Base-by-base conservation (phyloP, 225 moss, liverwort and hornwort genomes). In the Pleurozium schreberi region DNA sequence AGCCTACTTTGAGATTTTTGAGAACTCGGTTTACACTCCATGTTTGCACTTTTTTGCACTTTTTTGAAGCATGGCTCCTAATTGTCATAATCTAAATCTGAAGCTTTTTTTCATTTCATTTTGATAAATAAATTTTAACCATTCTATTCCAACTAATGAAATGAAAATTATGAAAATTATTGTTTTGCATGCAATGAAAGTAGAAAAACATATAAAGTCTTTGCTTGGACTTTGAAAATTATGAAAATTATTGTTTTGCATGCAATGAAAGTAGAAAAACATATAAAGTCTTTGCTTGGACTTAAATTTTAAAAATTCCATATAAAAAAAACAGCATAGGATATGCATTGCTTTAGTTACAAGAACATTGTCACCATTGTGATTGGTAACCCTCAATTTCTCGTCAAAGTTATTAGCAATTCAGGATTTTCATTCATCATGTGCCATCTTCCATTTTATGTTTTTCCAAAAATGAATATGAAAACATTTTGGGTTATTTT, bases 311-410 rank as follows among this genome's bases (percentile, higher is more conserved):
- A 15, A 27, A 27, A 69, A 69, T 25, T 26, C 8, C 5, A 70
- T n/a, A 70, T 26, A 0, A 8, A 28, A 28, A 17, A 10, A 10
- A 0, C 5, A 18, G 31, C 2, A 6, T 16, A 17, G 7, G 18
- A 30, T 18, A 47, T 75, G 1, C 19, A 7, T 75, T 49, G 21
- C 5, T 50, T n/a, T n/a, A n/a, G n/a, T n/a, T 20, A 4, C 18
- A 3, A 13, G 2, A 34, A 8, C 21, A 34, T 75, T 52, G 3
- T 21, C 1, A 75, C 21, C 2, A 50, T 28, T 33, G 6, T 4
- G 1, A 21, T 52, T 13, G 34, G 21, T 33, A 52, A 52, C 5
- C 14, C 5, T 75, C 21, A 75, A 21, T 75, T 75, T 34, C 8
- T 52, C 5, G 3, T 52, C 34, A 50, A 49, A 75, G 1, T 50